These are phyloP conservation scores for Crithidia mellificae DNA, from an alignment of 208 protist species.

Conservation along the genomic window DNA sequence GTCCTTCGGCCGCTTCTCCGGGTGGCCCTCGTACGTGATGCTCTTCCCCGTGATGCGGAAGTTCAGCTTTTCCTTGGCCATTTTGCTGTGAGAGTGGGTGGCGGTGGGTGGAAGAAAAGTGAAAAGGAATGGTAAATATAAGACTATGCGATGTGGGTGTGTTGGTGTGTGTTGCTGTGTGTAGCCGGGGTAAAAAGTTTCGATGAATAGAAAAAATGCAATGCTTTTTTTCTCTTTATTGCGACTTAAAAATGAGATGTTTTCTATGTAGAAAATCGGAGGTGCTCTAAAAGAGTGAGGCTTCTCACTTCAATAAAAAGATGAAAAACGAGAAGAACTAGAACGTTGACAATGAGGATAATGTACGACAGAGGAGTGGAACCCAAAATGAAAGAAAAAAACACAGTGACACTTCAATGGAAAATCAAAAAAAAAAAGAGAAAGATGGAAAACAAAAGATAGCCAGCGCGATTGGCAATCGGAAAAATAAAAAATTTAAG, in stretches of 20 bases:
- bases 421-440: not conserved
- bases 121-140: not conserved
- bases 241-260: too few relatives aligned
- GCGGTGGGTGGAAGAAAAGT: not conserved
- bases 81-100: slow-evolving; percentile 17
- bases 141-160: not conserved
- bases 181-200: too few relatives aligned
- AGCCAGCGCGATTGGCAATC: too few relatives aligned
- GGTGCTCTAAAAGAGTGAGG: too few relatives aligned
- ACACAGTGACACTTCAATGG: not conserved
- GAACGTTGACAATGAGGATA: not conserved
- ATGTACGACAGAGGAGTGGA: not conserved
- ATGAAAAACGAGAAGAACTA: not conserved
- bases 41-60: slow-evolving; percentile 65
- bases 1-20: slow-evolving; percentile 63
- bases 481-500: too few relatives aligned
- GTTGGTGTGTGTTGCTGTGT: not conserved
- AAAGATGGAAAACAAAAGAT: not conserved
- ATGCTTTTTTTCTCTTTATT: too few relatives aligned
- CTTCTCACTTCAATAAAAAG: too few relatives aligned
- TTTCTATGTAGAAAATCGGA: too few relatives aligned
- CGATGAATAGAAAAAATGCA: too few relatives aligned
- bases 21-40: slow-evolving; percentile 76
- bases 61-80: slow-evolving; percentile 74
- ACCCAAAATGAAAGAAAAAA: not conserved